These are phyloP conservation scores for Cystobasidium sp. DNA, from an alignment of 1,284 basidiomycete genomes.

Conservation along the genomic window DNA sequence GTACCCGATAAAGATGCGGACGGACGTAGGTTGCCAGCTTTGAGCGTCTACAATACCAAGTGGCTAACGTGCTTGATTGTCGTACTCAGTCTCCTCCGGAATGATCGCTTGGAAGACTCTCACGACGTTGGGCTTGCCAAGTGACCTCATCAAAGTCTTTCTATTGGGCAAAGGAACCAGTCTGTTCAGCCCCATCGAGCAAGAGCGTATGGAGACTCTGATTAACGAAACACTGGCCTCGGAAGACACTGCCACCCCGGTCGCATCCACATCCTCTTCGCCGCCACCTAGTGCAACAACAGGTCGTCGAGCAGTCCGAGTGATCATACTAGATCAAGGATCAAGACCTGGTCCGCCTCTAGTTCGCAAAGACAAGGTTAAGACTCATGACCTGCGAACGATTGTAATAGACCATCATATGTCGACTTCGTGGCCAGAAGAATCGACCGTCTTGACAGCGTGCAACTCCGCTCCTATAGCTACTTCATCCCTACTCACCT, in stretches of 20 bases:
- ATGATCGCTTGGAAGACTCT: constrained; percentile 46
- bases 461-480: constrained; percentile 50
- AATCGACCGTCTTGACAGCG: constrained; percentile 44
- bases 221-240: constrained; percentile 19
- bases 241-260: neutral
- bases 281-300: neutral
- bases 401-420: constrained; percentile 52
- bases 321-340: constrained; percentile 51
- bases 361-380: constrained; percentile 31
- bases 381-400: constrained; percentile 36
- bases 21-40: constrained; percentile 38
- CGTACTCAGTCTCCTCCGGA: constrained; percentile 28
- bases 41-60: too few relatives aligned
- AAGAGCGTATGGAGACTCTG: constrained; percentile 34
- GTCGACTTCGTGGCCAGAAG: constrained; percentile 46
- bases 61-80: neutral
- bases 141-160: constrained; percentile 44
- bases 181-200: constrained; percentile 45
- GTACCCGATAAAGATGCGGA: constrained; percentile 52
- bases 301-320: constrained; percentile 25
- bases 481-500: constrained; percentile 50
- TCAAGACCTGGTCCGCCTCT: constrained; percentile 48
- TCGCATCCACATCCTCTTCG: constrained; percentile 11
- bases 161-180: constrained; percentile 48
- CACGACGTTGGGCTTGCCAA: constrained; percentile 49